Base-by-base conservation (phyloP, 352 stramenopile genomes). In the Pythium utonaiense region DNA sequence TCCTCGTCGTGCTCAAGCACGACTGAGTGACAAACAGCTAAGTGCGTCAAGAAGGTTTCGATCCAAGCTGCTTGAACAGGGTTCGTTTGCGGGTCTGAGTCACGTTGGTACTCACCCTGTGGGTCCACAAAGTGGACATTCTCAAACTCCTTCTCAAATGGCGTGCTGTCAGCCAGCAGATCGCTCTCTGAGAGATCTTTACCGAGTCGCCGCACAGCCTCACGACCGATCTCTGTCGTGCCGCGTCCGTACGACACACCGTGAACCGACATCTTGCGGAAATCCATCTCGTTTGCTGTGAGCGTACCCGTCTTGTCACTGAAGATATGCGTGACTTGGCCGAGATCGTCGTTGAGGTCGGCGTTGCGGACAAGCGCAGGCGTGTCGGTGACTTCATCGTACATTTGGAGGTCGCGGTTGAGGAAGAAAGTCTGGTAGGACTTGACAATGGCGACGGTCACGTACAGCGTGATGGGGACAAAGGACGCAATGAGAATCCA, bases 401-500 rank as follows among this genome's bases (percentile, higher is more conserved):
- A 95, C 83, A 95, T 93, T 2, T 73, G 61, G 6, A 97, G 59
- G 62, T 98, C 83, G 24, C 80, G 80, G 53, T 92, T 91, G 27
- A 96, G 58, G 65, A 95, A 93, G 55, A 82, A 90, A 0, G 83
- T 93, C 65, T 96, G 85, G 63, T 93, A 93, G 24, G 70, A 91
- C 60, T 93, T 93, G 48, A 92, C 85, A 51, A 96, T 91, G 24
- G 84, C 84, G 36, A 96, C 88, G 9, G 83, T 93, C 42, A 96
- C 86, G 68, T 96, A 96, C 42, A 96, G 61, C 56, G 86, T 94
- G 61, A 96, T 96, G 17, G 86, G 86, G 5, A 96, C 84, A 60
- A 96, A 94, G 0, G 81, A 93, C 25, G 86, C 82, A 42, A 94
- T 93, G 27, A 93, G 74, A 63, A 94, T 93, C 83, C 84, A 96